Percentiles rank a stretch among this genome's conserved stretches.
Conservation (phyloP, 306 rosid species). For the Trifolium repens region DNA sequence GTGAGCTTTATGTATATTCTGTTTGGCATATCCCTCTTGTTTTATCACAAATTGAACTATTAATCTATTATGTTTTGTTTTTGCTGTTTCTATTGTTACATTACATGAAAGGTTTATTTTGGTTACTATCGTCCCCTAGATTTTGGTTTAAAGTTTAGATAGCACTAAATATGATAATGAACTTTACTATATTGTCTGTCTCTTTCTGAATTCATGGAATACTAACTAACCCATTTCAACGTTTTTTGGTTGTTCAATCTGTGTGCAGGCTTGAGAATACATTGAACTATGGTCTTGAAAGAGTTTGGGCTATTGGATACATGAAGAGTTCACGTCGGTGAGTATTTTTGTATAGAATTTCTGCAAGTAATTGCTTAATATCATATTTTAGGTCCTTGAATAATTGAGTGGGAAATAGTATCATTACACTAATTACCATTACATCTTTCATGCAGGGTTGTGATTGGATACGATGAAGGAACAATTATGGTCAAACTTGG, state of each 20-base stretch:
- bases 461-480: conserved; percentile 98
- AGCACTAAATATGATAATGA: conserved; percentile 29
- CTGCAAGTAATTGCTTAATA: conserved; percentile 21
- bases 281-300: conserved; percentile 91
- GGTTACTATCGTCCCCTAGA: conserved; percentile 20
- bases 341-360: conserved; percentile 41
- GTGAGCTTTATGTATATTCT: conserved; percentile 36
- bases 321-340: conserved; percentile 91
- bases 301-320: conserved; percentile 99
- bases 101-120: conserved; percentile 20
- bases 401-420: conserved; percentile 20
- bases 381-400: conserved; percentile 6
- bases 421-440: conserved; percentile 25
- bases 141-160: conserved; percentile 27
- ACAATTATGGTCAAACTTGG: conserved; percentile 99
- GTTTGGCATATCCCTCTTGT: conserved; percentile 24
- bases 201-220: conserved; percentile 12
- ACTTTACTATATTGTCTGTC: conserved; percentile 26
- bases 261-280: conserved; percentile 91
- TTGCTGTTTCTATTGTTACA: conserved; percentile 9
- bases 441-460: conserved; percentile 63
- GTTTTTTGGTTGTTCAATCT: conserved; percentile 37
- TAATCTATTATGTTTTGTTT: not conserved
- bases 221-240: conserved; percentile 20
- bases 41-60: not conserved